A percentile compares a stretch with the other conserved stretches of the same genome.
Evolutionary conservation across 306 rosid species (phyloP).

Genomic region (Psophocarpus tetragonolobus): DNA sequence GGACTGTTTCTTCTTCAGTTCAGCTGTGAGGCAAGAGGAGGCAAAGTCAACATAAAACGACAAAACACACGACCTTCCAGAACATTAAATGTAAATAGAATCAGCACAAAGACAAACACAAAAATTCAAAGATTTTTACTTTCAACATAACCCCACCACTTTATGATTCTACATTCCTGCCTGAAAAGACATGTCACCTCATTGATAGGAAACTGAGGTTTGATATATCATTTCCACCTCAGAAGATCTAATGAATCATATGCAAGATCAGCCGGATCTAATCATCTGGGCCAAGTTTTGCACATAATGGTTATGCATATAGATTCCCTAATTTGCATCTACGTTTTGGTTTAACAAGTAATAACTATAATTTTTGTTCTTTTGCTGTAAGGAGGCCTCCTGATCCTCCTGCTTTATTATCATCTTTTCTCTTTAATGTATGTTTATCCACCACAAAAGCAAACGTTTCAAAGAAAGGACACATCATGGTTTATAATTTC

Average conservation of each 20-base stretch:
- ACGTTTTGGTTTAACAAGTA: background rate
- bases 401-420: background rate
- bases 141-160: conserved; percentile 12
- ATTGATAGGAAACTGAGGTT: background rate
- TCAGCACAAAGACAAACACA: conserved; percentile 11
- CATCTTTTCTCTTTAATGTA: background rate
- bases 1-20: conserved; percentile 79
- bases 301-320: background rate
- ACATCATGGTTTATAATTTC: background rate
- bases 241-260: conserved; percentile 12
- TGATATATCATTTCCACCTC: background rate
- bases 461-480: background rate
- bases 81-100: conserved; percentile 5
- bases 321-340: background rate
- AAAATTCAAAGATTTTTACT: background rate
- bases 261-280: background rate
- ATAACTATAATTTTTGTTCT: background rate
- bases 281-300: conserved; percentile 6
- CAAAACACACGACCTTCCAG: background rate
- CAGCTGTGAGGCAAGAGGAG: conserved; percentile 61
- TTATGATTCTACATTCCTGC: conserved; percentile 7
- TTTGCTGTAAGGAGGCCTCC: background rate
- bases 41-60: conserved; percentile 14
- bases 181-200: conserved; percentile 12
- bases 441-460: background rate